These are phyloP conservation scores for Stellera chamaejasme DNA, from an alignment of 345 rosid species.

Conservation along the genomic window DNA sequence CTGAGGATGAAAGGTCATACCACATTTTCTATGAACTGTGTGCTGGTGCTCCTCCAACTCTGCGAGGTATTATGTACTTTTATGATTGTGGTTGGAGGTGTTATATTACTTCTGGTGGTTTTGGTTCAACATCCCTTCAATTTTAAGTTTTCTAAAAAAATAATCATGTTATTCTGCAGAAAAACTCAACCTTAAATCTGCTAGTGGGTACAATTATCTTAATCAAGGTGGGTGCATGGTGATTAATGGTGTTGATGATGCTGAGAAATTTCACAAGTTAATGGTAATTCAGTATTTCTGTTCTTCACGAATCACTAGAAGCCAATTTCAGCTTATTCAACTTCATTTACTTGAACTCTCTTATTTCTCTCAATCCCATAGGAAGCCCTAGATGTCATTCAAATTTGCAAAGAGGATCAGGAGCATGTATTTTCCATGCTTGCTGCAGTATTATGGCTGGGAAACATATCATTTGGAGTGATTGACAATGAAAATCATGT, in stretches of 20 bases:
- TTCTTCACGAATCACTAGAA: constrained; percentile 5
- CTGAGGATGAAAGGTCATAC: constrained; percentile 83
- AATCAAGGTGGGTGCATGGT: constrained; percentile 78
- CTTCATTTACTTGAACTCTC: constrained; percentile 3
- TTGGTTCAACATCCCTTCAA: constrained; percentile 2
- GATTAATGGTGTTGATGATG: constrained; percentile 71
- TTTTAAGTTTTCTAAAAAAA: neutral
- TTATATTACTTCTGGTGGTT: too few relatives aligned
- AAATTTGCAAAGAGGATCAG: constrained; percentile 63
- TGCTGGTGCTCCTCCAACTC: constrained; percentile 79
- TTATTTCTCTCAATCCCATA: constrained; percentile 23
- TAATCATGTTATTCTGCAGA: constrained; percentile 37
- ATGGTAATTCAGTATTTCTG: constrained; percentile 37
- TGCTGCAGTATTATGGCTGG: constrained; percentile 88
- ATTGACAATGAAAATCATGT: constrained; percentile 74
- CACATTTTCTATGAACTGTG: constrained; percentile 90
- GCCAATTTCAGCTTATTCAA: constrained; percentile 5
- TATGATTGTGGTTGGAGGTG: neutral
- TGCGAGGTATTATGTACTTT: constrained; percentile 54
- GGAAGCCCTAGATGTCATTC: constrained; percentile 75
- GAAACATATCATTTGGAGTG: constrained; percentile 73
- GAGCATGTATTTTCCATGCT: constrained; percentile 71
- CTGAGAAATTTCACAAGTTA: constrained; percentile 54
- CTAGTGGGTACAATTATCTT: constrained; percentile 76
- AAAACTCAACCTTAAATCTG: constrained; percentile 63